Percentiles rank a stretch among this genome's conserved stretches.
phyloP scores from a whole-genome alignment of 352 stramenopile genomes.

The Globisporangium alternatum region DNA sequence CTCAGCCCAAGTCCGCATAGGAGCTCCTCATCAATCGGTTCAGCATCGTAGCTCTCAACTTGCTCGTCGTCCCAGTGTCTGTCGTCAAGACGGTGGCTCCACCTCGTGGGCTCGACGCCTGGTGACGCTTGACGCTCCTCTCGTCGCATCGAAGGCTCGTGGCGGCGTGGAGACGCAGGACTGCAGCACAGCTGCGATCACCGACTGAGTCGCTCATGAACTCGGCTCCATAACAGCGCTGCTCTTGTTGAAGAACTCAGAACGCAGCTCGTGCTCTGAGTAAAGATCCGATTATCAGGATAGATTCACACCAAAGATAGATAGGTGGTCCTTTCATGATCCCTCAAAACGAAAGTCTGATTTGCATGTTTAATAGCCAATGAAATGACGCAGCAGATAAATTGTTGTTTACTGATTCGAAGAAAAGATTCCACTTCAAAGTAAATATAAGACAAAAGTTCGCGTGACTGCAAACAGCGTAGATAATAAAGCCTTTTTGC shows the following conservation, averaged over 20 bases:
- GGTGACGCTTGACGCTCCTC: neutral
- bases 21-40: slow-evolving; percentile 4
- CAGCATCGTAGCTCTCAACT: neutral
- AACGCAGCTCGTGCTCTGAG: neutral
- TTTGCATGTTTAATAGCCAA: neutral
- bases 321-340: neutral
- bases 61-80: neutral
- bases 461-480: neutral
- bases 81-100: neutral
- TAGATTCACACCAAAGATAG: neutral
- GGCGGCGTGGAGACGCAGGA: neutral
- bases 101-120: neutral
- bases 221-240: neutral
- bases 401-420: neutral
- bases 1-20: slow-evolving; percentile 6
- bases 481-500: neutral
- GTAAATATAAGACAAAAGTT: neutral
- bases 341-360: neutral
- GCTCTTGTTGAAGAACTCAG: neutral
- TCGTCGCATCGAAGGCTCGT: neutral
- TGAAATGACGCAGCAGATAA: neutral
- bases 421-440: neutral
- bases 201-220: neutral
- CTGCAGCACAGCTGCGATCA: neutral
- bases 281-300: neutral